Conservation (phyloP, 1,284 basidiomycete genomes). For the Trichosporon asahii region DNA sequence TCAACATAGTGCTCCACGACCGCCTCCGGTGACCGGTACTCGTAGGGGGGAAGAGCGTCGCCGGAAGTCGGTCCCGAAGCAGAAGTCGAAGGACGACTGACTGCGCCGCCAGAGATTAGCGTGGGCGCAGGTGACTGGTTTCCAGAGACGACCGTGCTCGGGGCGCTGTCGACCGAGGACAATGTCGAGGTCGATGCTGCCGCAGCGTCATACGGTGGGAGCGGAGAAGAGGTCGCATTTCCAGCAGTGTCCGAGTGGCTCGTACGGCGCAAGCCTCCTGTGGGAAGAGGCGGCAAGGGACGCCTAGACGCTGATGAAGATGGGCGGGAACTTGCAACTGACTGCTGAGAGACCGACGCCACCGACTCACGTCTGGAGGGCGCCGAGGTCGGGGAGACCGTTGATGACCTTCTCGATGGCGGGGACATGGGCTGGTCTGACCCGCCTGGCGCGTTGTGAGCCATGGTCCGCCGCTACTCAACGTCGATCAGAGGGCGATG, state of each 20-base stretch:
- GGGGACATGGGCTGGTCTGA: background rate
- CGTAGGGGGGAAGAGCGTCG: constrained; percentile 12
- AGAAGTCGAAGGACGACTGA: background rate
- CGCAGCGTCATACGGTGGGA: background rate
- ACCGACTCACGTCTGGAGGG: background rate
- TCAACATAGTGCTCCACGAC: constrained; percentile 43
- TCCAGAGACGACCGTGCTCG: background rate
- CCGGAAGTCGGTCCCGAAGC: background rate
- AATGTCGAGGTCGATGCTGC: background rate
- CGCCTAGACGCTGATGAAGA: background rate
- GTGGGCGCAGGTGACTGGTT: background rate
- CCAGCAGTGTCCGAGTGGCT: background rate
- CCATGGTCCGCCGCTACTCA: background rate
- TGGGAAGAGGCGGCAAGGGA: background rate
- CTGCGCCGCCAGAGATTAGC: background rate
- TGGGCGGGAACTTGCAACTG: background rate
- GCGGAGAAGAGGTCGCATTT: background rate
- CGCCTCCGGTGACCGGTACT: constrained; percentile 43
- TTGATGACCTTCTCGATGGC: background rate
- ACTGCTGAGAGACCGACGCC: background rate
- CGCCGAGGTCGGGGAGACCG: background rate
- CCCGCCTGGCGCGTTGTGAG: background rate
- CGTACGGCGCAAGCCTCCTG: background rate
- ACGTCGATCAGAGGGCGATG: background rate
- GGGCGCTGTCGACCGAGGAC: background rate